A percentile compares a stretch with the other conserved stretches of the same genome.
Evolutionary conservation across 495 filamentous ascomycete species (phyloP).

Genomic region (Penicillium psychrofluorescens): DNA sequence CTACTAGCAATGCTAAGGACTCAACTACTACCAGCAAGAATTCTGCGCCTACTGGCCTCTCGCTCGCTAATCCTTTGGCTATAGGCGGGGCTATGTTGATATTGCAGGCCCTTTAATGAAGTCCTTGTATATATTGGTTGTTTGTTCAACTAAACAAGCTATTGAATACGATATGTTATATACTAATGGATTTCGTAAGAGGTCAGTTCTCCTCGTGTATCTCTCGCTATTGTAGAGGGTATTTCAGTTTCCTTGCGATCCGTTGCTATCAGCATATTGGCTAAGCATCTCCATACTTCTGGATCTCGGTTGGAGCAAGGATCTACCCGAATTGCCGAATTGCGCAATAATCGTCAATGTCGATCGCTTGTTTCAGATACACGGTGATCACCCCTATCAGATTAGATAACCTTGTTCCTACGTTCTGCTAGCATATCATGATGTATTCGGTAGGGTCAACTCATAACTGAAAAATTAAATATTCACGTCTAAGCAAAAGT

Average conservation of each 20-base stretch:
- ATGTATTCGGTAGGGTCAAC: too few relatives aligned
- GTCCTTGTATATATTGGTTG: constrained; percentile 4
- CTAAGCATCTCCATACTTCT: too few relatives aligned
- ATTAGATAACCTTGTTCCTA: too few relatives aligned
- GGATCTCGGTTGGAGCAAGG: too few relatives aligned
- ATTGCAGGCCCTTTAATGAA: constrained; percentile 9
- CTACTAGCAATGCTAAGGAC: not conserved
- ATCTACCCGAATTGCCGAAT: too few relatives aligned
- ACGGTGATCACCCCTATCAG: too few relatives aligned
- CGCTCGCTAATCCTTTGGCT: constrained; percentile 10
- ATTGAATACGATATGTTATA: constrained; percentile 3
- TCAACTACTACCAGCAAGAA: constrained; percentile 12
- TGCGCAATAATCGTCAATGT: too few relatives aligned
- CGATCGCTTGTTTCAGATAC: too few relatives aligned
- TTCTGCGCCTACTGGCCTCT: constrained; percentile 11
- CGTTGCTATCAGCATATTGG: too few relatives aligned
- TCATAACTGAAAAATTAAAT: too few relatives aligned
- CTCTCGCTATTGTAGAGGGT: constrained; percentile 3
- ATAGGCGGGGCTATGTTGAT: constrained; percentile 11
- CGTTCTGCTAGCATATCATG: too few relatives aligned
- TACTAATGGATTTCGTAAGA: constrained; percentile 5
- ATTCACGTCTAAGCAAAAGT: too few relatives aligned
- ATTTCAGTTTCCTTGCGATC: not conserved
- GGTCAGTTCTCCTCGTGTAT: constrained; percentile 7
- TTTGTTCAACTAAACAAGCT: constrained; percentile 4